Evolutionary conservation across 202 grass and related monocot species (phyloP), one percentile per base, ranked within the genome.

Genomic region (Elaeis oleifera): DNA sequence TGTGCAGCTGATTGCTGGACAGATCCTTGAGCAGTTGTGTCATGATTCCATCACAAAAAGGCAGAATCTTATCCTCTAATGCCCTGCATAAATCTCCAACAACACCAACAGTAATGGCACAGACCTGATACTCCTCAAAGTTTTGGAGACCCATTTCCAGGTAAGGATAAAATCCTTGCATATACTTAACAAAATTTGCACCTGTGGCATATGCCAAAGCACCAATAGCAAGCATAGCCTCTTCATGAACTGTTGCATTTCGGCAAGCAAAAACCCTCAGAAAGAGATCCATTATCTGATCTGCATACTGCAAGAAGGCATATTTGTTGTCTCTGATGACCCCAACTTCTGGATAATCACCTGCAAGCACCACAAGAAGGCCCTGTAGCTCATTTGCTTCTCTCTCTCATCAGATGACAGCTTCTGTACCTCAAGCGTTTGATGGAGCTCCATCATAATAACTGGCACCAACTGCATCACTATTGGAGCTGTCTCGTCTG

Each of bases 221-320:
- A 75, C 89, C 89, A 65, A 95, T 95, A 69, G 89, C 85, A 68
- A 95, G 78, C 89, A 95, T 95, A 69, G 89, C 89, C 65, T 95
- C 89, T 64, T 95, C 89, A 53, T 95, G 89, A 54, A 95, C 89
- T 19, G 89, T 89, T 27, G 89, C 89, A 64, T 95, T 95, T 68
- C 82, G 59, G 60, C 85, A 89, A 62, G 89, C 82, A 16, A 95
- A 95, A 59, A 95, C 85, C 76, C 72, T 95, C 72, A 95, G 54
- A 85, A 95, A 88, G 49, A 95, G 76, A 55, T 95, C 85, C 89
- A 95, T 95, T 64, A 95, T 80, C 78, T 95, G 89, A 75, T 95
- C 89, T 3, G 79, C 72, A 36, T 83, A 95, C 48, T 89, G 89
- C 80, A 95, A 77, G 79, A 95, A 95, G 56, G 89, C 65, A 68